Conservation (phyloP, 1,284 basidiomycete genomes). For the Vanrija sp. region DNA sequence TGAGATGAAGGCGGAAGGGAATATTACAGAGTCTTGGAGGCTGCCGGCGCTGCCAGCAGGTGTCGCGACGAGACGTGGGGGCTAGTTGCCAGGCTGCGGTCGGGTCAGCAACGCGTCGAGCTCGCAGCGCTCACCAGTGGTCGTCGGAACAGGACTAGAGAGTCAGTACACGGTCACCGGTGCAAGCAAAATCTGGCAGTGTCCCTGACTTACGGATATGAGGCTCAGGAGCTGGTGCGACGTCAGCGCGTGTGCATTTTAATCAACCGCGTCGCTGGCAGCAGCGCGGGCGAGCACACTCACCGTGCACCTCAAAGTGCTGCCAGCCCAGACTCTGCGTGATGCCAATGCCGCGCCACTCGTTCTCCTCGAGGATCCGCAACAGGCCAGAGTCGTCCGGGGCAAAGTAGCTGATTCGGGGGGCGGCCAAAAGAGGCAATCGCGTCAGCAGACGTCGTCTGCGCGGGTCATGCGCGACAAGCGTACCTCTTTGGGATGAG, state of each 20-base stretch:
- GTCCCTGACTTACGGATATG: slow-evolving; percentile 48
- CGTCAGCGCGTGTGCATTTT: slow-evolving; percentile 4
- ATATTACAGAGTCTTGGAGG: neutral
- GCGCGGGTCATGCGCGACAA: neutral
- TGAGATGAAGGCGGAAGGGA: neutral
- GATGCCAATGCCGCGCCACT: slow-evolving; percentile 95
- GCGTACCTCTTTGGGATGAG: slow-evolving; percentile 71
- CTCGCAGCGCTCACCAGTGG: slow-evolving; percentile 44
- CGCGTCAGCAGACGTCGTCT: neutral
- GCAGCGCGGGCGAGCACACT: slow-evolving; percentile 32
- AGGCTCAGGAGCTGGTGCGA: slow-evolving; percentile 69
- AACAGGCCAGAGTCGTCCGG: slow-evolving; percentile 71
- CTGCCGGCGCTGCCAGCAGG: neutral
- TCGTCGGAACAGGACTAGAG: slow-evolving; percentile 51
- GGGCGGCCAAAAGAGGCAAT: neutral
- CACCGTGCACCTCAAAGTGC: slow-evolving; percentile 94
- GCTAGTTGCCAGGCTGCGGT: neutral
- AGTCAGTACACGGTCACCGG: slow-evolving; percentile 29
- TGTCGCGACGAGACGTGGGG: no score
- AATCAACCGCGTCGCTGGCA: neutral
- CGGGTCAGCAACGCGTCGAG: neutral
- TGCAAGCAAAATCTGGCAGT: neutral
- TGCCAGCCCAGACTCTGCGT: slow-evolving; percentile 95
- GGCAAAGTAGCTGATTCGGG: slow-evolving; percentile 54
- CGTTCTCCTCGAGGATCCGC: slow-evolving; percentile 74